phyloP scores from a whole-genome alignment of 78 protist genomes.

The Acrasis kona region DNA sequence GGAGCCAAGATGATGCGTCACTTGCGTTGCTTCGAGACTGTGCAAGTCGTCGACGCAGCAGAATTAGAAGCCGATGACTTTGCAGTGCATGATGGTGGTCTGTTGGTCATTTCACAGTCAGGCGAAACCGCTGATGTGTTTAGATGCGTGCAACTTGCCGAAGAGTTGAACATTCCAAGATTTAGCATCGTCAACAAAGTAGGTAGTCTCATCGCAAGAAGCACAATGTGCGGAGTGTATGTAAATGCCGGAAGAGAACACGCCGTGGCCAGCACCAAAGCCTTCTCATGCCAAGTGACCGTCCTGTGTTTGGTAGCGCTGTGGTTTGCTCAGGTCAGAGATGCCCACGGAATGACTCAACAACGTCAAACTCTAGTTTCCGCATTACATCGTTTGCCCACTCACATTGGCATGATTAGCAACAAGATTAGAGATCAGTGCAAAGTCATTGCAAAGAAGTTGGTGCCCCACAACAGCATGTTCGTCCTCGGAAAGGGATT shows the following conservation, averaged over 20 bases:
- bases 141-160: conserved; percentile 36
- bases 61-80: conserved; percentile 13
- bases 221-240: conserved; percentile 81
- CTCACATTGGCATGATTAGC: neutral
- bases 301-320: conserved; percentile 47
- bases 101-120: conserved; percentile 40
- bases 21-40: conserved; percentile 44
- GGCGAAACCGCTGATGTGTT: conserved; percentile 93
- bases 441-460: conserved; percentile 39
- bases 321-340: neutral
- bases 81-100: neutral
- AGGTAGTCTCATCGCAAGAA: conserved; percentile 88
- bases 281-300: conserved; percentile 81
- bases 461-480: conserved; percentile 26
- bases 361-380: neutral
- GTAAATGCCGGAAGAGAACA: conserved; percentile 93
- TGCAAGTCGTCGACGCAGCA: conserved; percentile 44
- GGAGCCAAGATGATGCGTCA: conserved; percentile 42
- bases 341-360: conserved; percentile 8
- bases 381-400: neutral
- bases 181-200: conserved; percentile 80
- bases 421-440: conserved; percentile 7
- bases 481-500: conserved; percentile 89
- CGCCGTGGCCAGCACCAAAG: conserved; percentile 98
- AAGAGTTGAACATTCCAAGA: conserved; percentile 16